Evolutionary conservation across 2,329 filamentous ascomycete genomes (phyloP).

Genomic region (Xylariaceae sp.): DNA sequence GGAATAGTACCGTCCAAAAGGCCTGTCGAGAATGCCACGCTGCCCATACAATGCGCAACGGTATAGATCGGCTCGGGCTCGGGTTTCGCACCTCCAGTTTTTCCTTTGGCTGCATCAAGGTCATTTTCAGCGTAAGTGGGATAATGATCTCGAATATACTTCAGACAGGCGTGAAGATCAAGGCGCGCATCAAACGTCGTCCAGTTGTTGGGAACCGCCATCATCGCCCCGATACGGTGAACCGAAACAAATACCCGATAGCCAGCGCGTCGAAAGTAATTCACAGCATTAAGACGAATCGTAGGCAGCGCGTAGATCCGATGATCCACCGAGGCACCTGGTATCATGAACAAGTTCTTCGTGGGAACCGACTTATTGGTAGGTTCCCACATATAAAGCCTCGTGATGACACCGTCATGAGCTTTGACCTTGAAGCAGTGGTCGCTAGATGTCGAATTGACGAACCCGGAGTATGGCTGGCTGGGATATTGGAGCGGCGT

Average conservation of each 20-base stretch:
- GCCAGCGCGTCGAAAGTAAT: constrained; percentile 56
- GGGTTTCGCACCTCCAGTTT: not conserved
- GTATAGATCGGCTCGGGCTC: constrained; percentile 43
- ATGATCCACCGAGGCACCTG: constrained; percentile 58
- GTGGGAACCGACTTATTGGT: constrained; percentile 35
- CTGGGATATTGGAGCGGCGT: constrained; percentile 52
- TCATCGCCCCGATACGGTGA: constrained; percentile 52
- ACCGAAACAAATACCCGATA: constrained; percentile 56
- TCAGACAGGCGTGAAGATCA: constrained; percentile 52
- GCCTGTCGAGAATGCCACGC: constrained; percentile 53
- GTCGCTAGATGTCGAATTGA: constrained; percentile 46
- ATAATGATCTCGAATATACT: constrained; percentile 44
- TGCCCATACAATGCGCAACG: constrained; percentile 59
- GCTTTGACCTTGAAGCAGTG: constrained; percentile 44
- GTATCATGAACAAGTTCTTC: constrained; percentile 55
- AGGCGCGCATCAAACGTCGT: constrained; percentile 57
- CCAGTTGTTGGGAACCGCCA: constrained; percentile 46
- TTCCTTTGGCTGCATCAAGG: not conserved
- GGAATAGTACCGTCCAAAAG: constrained; percentile 58
- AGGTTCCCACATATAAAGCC: constrained; percentile 54
- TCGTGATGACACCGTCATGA: constrained; percentile 47
- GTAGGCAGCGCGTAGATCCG: constrained; percentile 59
- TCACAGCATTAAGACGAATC: constrained; percentile 57
- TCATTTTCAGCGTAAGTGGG: constrained; percentile 15
- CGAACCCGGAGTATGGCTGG: constrained; percentile 43